Conservation (phyloP, 305 asterid species). For the Fraxinus velutina region DNA sequence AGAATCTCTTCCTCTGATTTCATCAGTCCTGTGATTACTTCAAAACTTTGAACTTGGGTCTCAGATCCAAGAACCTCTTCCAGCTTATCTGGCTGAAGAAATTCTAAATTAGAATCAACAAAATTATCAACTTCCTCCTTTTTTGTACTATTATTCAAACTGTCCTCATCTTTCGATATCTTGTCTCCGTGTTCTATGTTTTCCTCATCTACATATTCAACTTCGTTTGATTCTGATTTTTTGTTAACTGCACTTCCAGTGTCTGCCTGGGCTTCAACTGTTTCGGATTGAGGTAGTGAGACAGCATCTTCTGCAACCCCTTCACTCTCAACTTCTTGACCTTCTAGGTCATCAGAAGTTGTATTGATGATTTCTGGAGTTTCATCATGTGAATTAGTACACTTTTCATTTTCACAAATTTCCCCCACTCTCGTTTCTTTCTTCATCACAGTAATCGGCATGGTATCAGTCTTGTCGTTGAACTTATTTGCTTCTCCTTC, state of each 20-base stretch:
- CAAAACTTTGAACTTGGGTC: slow-evolving; percentile 24
- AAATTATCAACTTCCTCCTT: slow-evolving; percentile 7
- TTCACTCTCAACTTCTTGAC: slow-evolving; percentile 21
- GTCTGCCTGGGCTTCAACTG: not conserved
- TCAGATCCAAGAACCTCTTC: slow-evolving; percentile 28
- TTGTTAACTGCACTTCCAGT: slow-evolving; percentile 8
- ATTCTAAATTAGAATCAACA: slow-evolving; percentile 3
- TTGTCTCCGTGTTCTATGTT: slow-evolving; percentile 1
- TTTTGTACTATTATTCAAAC: not conserved
- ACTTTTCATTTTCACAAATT: slow-evolving; percentile 23
- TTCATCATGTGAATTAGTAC: slow-evolving; percentile 25
- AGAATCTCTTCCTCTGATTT: slow-evolving; percentile 23
- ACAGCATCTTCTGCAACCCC: slow-evolving; percentile 16
- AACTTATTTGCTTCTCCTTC: not conserved
- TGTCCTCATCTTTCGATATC: slow-evolving; percentile 10
- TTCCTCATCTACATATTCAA: slow-evolving; percentile 10
- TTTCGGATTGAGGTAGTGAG: slow-evolving; percentile 9
- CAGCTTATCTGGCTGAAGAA: slow-evolving; percentile 1
- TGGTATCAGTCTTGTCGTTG: slow-evolving; percentile 4
- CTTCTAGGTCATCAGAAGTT: slow-evolving; percentile 14
- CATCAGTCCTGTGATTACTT: slow-evolving; percentile 22
- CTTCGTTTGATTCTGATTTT: slow-evolving; percentile 23
- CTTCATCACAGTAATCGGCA: slow-evolving; percentile 18
- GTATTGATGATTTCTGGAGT: slow-evolving; percentile 19
- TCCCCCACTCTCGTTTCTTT: slow-evolving; percentile 29